phyloP scores from a whole-genome alignment of 768 basidiomycete species.

The Leccinum truebloodii region DNA sequence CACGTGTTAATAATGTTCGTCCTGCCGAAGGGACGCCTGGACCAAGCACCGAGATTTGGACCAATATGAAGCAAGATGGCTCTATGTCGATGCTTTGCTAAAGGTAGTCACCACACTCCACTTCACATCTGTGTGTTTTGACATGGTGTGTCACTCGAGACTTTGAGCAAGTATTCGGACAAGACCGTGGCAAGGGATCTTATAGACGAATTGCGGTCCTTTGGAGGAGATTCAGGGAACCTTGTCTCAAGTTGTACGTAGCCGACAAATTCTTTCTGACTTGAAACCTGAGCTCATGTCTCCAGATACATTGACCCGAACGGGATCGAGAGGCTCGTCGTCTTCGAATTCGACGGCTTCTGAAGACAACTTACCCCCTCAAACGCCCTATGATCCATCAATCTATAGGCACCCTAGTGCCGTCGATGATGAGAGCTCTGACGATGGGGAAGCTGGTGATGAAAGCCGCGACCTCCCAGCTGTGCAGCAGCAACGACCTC shows the following conservation, averaged over 20 bases:
- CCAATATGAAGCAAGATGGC: constrained; percentile 77
- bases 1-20: constrained; percentile 22
- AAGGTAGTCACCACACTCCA: constrained; percentile 50
- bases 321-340: constrained; percentile 56
- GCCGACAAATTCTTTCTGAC: not conserved
- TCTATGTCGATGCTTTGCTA: constrained; percentile 85
- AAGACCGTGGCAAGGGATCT: constrained; percentile 75
- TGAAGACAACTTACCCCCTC: constrained; percentile 31
- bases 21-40: constrained; percentile 81
- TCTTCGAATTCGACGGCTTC: constrained; percentile 68
- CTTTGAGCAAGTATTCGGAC: constrained; percentile 80
- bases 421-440: constrained; percentile 40
- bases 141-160: constrained; percentile 42
- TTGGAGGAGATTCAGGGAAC: constrained; percentile 65
- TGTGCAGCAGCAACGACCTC: constrained; percentile 49
- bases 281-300: constrained; percentile 1
- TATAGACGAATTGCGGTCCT: constrained; percentile 76
- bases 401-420: constrained; percentile 17
- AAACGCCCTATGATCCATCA: constrained; percentile 15
- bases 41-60: constrained; percentile 87
- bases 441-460: constrained; percentile 50
- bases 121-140: constrained; percentile 2
- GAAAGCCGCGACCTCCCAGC: constrained; percentile 46
- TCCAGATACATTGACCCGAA: constrained; percentile 37
- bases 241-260: constrained; percentile 64